Conservation (phyloP, 192 early-diverging fungal genomes). For the Obelidium mucronatum region DNA sequence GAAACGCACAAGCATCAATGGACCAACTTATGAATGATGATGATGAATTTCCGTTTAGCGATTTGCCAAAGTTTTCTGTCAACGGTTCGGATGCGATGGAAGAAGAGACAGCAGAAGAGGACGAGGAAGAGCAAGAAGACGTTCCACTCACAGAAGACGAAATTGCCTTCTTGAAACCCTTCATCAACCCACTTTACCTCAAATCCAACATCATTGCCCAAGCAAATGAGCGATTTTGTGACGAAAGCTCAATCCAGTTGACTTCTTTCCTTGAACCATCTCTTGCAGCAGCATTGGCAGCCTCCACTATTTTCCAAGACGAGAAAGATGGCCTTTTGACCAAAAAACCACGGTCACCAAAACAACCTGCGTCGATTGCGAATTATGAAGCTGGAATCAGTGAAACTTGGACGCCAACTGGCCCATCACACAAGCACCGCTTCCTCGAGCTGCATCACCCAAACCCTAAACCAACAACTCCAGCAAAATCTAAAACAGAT, state of each 20-base stretch:
- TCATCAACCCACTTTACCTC: conserved; percentile 75
- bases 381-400: conserved; percentile 65
- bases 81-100: conserved; percentile 28
- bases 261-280: conserved; percentile 64
- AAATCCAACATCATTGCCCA: conserved; percentile 50
- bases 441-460: conserved; percentile 58
- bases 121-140: conserved; percentile 28
- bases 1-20: conserved; percentile 16
- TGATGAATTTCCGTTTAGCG: conserved; percentile 14
- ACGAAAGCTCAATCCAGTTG: conserved; percentile 74
- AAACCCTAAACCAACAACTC: background rate
- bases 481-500: conserved; percentile 3
- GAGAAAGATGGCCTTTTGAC: conserved; percentile 50
- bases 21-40: conserved; percentile 41
- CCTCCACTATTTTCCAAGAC: conserved; percentile 51
- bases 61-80: conserved; percentile 28
- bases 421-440: conserved; percentile 73
- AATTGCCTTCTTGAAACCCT: conserved; percentile 51
- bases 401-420: conserved; percentile 64
- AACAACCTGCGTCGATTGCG: conserved; percentile 32
- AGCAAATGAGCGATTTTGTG: conserved; percentile 68
- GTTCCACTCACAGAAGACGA: conserved; percentile 54
- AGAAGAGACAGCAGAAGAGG: conserved; percentile 22
- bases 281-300: conserved; percentile 46
- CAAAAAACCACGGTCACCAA: background rate